Evolutionary conservation across 257 asterid species (phyloP).

Genomic region (Capsicum pubescens): DNA sequence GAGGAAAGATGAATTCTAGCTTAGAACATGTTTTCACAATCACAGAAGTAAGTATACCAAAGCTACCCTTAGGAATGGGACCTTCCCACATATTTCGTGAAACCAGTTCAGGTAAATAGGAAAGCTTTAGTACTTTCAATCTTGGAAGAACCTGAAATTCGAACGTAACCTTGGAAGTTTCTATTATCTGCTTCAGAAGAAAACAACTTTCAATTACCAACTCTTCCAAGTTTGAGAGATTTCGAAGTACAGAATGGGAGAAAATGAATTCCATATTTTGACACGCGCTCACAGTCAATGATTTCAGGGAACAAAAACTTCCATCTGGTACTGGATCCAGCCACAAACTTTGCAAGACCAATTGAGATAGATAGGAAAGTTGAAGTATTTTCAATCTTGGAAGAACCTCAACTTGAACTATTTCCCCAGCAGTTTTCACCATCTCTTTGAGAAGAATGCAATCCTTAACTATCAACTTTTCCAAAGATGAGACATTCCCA

Average conservation of each 20-base stretch:
- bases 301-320: slow-evolving; percentile 32
- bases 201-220: slow-evolving; percentile 35
- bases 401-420: not conserved
- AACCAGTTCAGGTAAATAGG: slow-evolving; percentile 20
- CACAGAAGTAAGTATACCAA: not conserved
- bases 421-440: not conserved
- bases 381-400: not conserved
- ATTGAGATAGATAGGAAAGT: not conserved
- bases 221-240: slow-evolving; percentile 33
- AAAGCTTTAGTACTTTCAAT: slow-evolving; percentile 1
- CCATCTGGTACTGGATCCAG: not conserved
- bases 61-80: not conserved
- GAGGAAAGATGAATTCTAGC: not conserved
- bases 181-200: slow-evolving; percentile 25
- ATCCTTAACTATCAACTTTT: not conserved
- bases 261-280: slow-evolving; percentile 28
- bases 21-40: not conserved
- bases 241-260: slow-evolving; percentile 24
- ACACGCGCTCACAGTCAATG: slow-evolving; percentile 27
- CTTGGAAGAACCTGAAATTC: not conserved
- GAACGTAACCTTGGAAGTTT: not conserved
- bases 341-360: slow-evolving; percentile 24
- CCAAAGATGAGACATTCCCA: not conserved
- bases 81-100: not conserved
- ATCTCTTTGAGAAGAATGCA: not conserved